Evolutionary conservation across 2,329 filamentous ascomycete species (phyloP).

Genomic region (Ustilaginoidea virens): DNA sequence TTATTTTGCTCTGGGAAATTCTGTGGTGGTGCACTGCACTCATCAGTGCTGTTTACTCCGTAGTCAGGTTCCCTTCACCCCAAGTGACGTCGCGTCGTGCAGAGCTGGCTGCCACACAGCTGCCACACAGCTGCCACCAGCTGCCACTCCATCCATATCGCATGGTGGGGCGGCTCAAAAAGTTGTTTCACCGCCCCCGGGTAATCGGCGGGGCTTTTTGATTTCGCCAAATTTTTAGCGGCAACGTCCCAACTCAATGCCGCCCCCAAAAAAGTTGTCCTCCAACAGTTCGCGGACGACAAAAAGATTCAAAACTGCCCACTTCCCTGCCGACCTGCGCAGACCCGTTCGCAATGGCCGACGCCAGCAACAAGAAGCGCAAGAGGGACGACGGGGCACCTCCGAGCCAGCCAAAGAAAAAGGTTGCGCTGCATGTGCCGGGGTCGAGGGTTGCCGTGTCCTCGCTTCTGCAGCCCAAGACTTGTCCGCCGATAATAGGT

Average conservation of each 20-base stretch:
- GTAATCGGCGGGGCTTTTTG: constrained; percentile 13
- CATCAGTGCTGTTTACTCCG: no score
- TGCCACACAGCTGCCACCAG: no score
- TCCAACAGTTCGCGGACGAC: no score
- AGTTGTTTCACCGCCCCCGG: constrained; percentile 12
- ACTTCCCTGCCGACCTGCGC: no score
- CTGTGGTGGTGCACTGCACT: no score
- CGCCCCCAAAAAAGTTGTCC: no score
- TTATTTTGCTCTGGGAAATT: no score
- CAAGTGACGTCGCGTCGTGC: no score
- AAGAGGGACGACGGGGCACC: constrained; percentile 32
- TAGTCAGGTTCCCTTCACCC: no score
- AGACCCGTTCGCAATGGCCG: constrained; percentile 22
- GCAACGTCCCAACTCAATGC: constrained; percentile 14
- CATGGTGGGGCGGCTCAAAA: constrained; percentile 7
- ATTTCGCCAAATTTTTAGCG: constrained; percentile 16
- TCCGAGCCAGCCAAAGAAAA: constrained; percentile 31
- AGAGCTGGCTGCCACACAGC: no score
- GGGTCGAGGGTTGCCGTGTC: constrained; percentile 27
- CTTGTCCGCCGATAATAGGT: constrained; percentile 39
- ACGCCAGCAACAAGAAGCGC: constrained; percentile 32
- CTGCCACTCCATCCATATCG: no score
- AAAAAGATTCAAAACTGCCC: no score
- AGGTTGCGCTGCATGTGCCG: constrained; percentile 30
- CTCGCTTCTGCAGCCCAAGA: constrained; percentile 27